phyloP scores from a whole-genome alignment of 2,329 filamentous ascomycete genomes.

The Sporothrix luriei region DNA sequence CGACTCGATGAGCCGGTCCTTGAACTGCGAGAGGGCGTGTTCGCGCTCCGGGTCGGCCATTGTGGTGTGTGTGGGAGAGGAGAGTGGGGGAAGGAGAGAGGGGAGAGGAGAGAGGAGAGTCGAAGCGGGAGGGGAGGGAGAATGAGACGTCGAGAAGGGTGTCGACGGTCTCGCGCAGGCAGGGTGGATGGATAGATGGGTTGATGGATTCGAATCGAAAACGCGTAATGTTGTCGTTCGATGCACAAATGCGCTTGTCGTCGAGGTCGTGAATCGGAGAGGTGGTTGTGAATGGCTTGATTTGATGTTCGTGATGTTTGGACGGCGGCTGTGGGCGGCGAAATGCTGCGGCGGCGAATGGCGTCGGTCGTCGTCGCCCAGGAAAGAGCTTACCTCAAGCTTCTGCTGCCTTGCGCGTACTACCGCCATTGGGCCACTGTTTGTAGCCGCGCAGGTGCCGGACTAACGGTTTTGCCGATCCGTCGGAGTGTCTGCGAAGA shows the following conservation, averaged over 20 bases:
- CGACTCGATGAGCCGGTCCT: conserved; percentile 83
- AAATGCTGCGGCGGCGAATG: neutral
- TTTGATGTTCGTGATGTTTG: neutral
- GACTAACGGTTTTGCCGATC: neutral
- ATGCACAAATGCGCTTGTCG: conserved; percentile 8
- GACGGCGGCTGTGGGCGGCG: conserved; percentile 14
- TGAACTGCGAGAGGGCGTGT: conserved; percentile 75
- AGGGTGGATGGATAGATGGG: neutral
- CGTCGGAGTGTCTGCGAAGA: neutral
- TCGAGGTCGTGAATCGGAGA: neutral
- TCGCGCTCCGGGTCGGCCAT: conserved; percentile 60
- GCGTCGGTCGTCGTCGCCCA: conserved; percentile 16
- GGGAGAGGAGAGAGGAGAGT: too few relatives aligned
- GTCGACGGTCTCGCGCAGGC: neutral
- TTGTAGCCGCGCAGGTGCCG: neutral
- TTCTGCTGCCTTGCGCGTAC: conserved; percentile 44
- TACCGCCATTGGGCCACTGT: neutral
- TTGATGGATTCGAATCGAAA: conserved; percentile 5
- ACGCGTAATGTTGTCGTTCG: neutral
- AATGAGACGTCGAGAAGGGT: neutral
- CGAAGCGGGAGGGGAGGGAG: neutral
- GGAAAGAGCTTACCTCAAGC: conserved; percentile 45
- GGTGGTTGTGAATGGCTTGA: neutral
- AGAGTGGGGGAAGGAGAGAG: too few relatives aligned
- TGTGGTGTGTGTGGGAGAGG: conserved; percentile 8